A percentile compares a stretch with the other conserved stretches of the same genome.
Conservation (phyloP, 2,329 filamentous ascomycete genomes). For the Neofusicoccum sp. region DNA sequence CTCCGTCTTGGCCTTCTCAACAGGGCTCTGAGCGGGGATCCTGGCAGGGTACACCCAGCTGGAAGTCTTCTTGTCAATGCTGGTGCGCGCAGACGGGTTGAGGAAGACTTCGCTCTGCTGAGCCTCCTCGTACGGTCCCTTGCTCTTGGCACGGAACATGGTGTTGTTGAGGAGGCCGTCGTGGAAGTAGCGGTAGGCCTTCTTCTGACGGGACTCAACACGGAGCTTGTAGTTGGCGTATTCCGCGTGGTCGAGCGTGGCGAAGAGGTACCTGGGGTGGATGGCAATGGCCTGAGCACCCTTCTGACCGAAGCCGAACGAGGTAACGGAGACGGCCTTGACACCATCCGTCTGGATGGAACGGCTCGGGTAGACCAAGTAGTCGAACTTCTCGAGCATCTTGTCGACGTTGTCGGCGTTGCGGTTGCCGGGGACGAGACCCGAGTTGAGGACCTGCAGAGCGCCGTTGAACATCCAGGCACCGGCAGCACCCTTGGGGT, state of each 20-base stretch:
- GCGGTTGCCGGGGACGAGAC: conserved; percentile 89
- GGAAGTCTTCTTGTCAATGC: conserved; percentile 80
- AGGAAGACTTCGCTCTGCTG: conserved; percentile 86
- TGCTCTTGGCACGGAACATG: conserved; percentile 92
- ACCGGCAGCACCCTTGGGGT: conserved; percentile 98
- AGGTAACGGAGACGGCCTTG: conserved; percentile 98
- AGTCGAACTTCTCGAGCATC: conserved; percentile 95
- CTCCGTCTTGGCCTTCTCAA: conserved; percentile 56
- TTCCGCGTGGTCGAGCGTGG: conserved; percentile 82
- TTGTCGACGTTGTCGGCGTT: conserved; percentile 98
- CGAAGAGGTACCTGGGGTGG: conserved; percentile 93
- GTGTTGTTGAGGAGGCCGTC: conserved; percentile 97
- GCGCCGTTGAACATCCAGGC: conserved; percentile 99
- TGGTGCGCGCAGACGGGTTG: conserved; percentile 87
- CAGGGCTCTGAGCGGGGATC: conserved; percentile 58
- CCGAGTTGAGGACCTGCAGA: conserved; percentile 89
- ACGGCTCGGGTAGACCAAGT: conserved; percentile 94
- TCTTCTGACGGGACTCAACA: conserved; percentile 93
- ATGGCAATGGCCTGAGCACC: conserved; percentile 96
- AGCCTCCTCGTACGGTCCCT: conserved; percentile 84
- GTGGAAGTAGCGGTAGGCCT: conserved; percentile 98
- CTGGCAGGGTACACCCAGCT: conserved; percentile 67
- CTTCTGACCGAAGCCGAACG: conserved; percentile 99
- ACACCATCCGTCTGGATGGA: conserved; percentile 95
- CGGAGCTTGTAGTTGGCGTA: conserved; percentile 82